Evolutionary conservation across 2,329 filamentous ascomycete species (phyloP).

Genomic region (Sporothrix curviconia): DNA sequence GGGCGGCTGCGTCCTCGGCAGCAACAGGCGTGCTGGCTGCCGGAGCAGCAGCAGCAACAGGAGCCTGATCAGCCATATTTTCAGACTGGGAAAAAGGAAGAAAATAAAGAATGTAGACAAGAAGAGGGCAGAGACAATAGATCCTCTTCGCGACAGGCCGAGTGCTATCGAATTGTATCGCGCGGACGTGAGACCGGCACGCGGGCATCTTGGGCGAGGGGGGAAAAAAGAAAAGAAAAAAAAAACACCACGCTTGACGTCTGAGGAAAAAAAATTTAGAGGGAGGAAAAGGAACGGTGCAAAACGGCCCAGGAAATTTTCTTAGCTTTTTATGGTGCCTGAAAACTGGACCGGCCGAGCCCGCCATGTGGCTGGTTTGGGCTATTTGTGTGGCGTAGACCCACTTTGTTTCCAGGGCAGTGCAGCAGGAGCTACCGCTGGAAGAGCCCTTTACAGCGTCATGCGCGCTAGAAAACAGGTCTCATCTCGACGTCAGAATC

Average conservation of each 20-base stretch:
- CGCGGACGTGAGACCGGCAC: slow-evolving; percentile 12
- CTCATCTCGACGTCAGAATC: background rate
- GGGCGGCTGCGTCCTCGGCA: slow-evolving; percentile 8
- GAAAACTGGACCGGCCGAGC: background rate
- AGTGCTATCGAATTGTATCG: slow-evolving; percentile 17
- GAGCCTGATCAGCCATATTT: slow-evolving; percentile 13
- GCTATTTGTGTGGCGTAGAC: background rate
- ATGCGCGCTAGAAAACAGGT: background rate
- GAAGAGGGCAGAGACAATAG: background rate
- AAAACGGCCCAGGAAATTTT: slow-evolving; percentile 7
- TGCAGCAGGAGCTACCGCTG: background rate
- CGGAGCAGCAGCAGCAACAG: too few relatives aligned
- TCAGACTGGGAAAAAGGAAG: background rate
- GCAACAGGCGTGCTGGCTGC: too few relatives aligned
- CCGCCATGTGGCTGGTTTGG: slow-evolving; percentile 1
- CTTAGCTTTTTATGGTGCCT: slow-evolving; percentile 1
- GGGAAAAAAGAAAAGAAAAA: background rate
- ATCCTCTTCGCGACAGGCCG: background rate
- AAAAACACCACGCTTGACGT: background rate
- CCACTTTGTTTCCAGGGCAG: background rate
- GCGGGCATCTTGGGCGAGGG: slow-evolving; percentile 16
- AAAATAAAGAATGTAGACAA: background rate
- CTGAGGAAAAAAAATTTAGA: slow-evolving; percentile 1
- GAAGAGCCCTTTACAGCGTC: background rate
- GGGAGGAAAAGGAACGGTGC: background rate